phyloP scores from a whole-genome alignment of 225 moss, liverwort and hornwort species.

The Climacium dendroides region DNA sequence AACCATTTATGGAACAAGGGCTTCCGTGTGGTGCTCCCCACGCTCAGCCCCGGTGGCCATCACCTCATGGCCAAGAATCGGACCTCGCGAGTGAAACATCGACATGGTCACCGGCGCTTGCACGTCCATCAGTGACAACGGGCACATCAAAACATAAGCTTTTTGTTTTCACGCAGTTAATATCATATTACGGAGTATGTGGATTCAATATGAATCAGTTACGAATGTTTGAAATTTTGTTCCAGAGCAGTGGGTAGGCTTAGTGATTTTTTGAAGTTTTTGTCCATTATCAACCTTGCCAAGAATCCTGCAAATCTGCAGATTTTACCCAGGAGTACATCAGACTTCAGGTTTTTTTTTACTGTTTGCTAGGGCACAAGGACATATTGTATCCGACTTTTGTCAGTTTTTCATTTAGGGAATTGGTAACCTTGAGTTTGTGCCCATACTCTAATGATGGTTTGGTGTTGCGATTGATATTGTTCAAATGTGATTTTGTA shows the following conservation, averaged over 20 bases:
- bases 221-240: neutral
- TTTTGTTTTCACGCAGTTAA: neutral
- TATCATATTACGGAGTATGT: neutral
- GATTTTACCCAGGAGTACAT: neutral
- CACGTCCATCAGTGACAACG: neutral
- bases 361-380: neutral
- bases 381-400: neutral
- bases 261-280: neutral
- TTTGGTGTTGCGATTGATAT: neutral
- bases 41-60: neutral
- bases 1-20: constrained; percentile 19
- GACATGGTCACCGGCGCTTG: neutral
- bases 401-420: too few species aligned
- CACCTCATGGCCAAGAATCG: neutral
- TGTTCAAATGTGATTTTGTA: neutral
- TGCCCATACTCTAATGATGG: neutral
- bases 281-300: neutral
- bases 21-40: neutral
- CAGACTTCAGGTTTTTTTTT: neutral
- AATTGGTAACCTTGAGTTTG: neutral
- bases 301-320: neutral
- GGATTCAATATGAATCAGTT: neutral
- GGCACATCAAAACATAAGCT: neutral
- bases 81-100: neutral
- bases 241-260: neutral